Base-by-base conservation (phyloP, 192 early-diverging fungal genomes). In the Backusella morwellensis region DNA sequence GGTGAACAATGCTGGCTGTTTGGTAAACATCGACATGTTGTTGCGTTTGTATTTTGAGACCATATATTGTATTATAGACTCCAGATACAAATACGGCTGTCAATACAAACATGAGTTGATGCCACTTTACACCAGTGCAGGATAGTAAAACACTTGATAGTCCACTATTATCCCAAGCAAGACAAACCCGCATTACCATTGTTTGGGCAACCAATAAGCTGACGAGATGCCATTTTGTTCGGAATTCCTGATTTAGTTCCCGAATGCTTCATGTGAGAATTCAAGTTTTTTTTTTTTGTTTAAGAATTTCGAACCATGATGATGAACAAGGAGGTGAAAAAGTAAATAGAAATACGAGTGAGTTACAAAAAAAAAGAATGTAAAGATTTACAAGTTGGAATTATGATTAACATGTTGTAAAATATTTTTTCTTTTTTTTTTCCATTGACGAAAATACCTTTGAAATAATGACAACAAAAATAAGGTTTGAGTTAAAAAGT, bases 401-500 rank as follows among this genome's bases (percentile, higher is more conserved):
- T 17, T 14, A 14, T 44, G 42, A 44, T 44, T 15, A 44, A 26
- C 23, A 59, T 59, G 9, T 12, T 59, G 11, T 4, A 9, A 23
- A 9, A 21, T 23, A 42, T 21, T 70, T 34, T 36, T 35, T 14
- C 5, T 14, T 35, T 68, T 19, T 8, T 36, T 34, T 36, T 29
- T 21, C 4, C 32, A 52, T 44, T 35, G 47, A 50, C 14, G 32
- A 32, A 72, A 15, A 26, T 83, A 88, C 75, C 85, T 88, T 19
- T 80, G 78, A 19, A 84, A 6, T 1, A 75, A 73, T 14, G 83
- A 83, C 35, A 89, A 73, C 2, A 82, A 74, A 76, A 88, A 86
- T 74, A 88, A 80, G 2, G 91, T 93, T 69, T 91, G 90, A n/a
- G 85, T 80, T 83, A 90, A 90, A 79, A 88, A 93, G 77, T 90